These are phyloP conservation scores for Clarireedia hainanense DNA, from an alignment of 2,329 filamentous ascomycete species.

Conservation along the genomic window DNA sequence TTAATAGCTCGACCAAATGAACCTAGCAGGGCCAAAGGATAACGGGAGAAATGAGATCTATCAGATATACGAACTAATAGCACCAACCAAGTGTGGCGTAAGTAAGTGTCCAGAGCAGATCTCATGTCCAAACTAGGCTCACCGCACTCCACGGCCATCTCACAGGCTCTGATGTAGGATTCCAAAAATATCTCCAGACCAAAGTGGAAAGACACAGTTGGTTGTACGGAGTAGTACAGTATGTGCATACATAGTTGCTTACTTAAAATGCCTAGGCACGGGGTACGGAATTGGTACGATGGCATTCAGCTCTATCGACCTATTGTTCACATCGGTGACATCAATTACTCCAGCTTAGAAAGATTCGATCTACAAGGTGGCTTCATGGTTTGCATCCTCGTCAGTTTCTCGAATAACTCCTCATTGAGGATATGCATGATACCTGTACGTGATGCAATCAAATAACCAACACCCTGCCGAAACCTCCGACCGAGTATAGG, in stretches of 20 bases:
- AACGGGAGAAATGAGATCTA: not conserved
- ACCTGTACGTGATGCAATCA: not conserved
- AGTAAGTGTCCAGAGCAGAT: not conserved
- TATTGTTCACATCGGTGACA: not conserved
- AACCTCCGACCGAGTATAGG: not conserved
- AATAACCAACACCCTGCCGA: not conserved
- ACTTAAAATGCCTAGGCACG: not conserved
- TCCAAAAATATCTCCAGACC: not conserved
- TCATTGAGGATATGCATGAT: not conserved
- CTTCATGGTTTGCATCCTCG: not conserved
- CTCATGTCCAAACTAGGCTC: not conserved
- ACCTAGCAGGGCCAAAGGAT: not conserved
- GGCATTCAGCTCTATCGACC: slow-evolving; percentile 2
- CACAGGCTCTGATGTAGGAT: not conserved
- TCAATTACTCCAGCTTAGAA: slow-evolving; percentile 1
- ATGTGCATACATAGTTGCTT: not conserved
- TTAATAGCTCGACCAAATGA: not conserved
- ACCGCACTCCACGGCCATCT: not conserved
- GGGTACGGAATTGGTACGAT: not conserved
- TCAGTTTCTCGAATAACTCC: not conserved
- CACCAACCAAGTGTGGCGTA: not conserved
- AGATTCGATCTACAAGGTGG: slow-evolving; percentile 1
- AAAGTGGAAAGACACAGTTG: not conserved
- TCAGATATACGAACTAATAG: not conserved
- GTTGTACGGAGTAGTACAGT: not conserved